These are phyloP conservation scores for Hanseniaspora nectarophila DNA, from an alignment of 805 yeast genomes.

Conservation along the genomic window DNA sequence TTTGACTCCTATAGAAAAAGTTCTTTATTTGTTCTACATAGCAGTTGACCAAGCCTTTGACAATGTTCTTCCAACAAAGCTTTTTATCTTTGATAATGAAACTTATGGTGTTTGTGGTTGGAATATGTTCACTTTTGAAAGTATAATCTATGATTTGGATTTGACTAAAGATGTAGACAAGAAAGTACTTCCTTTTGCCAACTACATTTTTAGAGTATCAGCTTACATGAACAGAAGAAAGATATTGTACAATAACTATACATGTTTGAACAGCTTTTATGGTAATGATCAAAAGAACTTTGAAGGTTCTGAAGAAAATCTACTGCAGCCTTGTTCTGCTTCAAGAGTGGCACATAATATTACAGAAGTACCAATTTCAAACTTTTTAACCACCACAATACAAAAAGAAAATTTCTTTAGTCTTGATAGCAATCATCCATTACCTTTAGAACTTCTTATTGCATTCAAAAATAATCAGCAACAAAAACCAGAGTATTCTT, in stretches of 20 bases:
- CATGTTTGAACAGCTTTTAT: conserved; percentile 6
- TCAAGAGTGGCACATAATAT: conserved; percentile 13
- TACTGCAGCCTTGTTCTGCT: conserved; percentile 8
- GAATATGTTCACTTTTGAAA: conserved; percentile 4
- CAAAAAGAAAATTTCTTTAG: conserved; percentile 12
- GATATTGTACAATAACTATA: not conserved
- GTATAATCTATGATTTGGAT: conserved; percentile 7
- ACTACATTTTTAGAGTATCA: conserved; percentile 10
- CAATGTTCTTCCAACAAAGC: conserved; percentile 13
- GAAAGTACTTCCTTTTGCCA: conserved; percentile 10
- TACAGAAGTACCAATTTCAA: conserved; percentile 7
- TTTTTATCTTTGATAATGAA: conserved; percentile 9
- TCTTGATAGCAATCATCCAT: not conserved
- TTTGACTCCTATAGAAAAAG: conserved; percentile 13
- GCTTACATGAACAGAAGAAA: conserved; percentile 15
- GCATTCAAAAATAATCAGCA: conserved; percentile 4
- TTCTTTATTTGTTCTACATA: conserved; percentile 15
- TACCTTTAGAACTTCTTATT: conserved; percentile 10
- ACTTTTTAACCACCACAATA: conserved; percentile 11
- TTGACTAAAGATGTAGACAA: not conserved
- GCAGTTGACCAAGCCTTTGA: conserved; percentile 10
- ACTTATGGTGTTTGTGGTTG: conserved; percentile 10
- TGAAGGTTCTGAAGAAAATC: conserved; percentile 3
- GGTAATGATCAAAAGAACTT: not conserved
- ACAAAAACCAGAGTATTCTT: not conserved